phyloP scores from a whole-genome alignment of 345 rosid species.

The Nasturtium officinale region DNA sequence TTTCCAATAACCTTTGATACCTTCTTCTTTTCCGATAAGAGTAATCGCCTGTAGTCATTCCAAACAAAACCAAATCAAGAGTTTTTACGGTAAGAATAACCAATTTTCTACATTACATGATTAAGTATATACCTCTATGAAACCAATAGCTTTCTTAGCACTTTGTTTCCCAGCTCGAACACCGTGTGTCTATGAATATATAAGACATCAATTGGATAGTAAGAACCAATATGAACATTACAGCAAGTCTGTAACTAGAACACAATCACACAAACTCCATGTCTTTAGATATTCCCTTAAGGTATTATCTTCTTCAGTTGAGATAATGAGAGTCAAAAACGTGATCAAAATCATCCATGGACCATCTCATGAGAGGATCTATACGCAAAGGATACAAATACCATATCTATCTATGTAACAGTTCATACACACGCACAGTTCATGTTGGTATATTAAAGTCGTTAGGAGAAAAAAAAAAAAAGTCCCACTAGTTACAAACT shows the following conservation, averaged over 20 bases:
- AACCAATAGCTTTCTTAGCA: constrained; percentile 85
- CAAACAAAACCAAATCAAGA: constrained; percentile 17
- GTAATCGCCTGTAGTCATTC: constrained; percentile 62
- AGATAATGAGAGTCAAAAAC: background rate
- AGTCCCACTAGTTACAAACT: background rate
- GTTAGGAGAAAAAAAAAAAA: no score
- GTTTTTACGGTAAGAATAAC: background rate
- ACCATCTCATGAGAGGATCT: background rate
- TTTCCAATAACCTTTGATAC: constrained; percentile 96
- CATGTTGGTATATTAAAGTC: background rate
- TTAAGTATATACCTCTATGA: constrained; percentile 65
- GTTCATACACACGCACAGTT: background rate
- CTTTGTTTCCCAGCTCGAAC: constrained; percentile 77
- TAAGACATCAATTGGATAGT: constrained; percentile 1
- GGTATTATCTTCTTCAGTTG: background rate
- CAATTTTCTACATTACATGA: constrained; percentile 3
- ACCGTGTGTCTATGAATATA: constrained; percentile 73
- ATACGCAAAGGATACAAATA: background rate
- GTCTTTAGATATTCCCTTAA: background rate
- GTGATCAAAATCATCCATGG: constrained; percentile 4
- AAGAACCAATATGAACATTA: constrained; percentile 10
- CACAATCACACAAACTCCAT: constrained; percentile 10
- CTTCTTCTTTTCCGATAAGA: constrained; percentile 84
- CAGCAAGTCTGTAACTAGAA: background rate
- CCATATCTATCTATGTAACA: background rate